phyloP scores from a whole-genome alignment of 164 flowering plant species.

The Vitis rupestris region DNA sequence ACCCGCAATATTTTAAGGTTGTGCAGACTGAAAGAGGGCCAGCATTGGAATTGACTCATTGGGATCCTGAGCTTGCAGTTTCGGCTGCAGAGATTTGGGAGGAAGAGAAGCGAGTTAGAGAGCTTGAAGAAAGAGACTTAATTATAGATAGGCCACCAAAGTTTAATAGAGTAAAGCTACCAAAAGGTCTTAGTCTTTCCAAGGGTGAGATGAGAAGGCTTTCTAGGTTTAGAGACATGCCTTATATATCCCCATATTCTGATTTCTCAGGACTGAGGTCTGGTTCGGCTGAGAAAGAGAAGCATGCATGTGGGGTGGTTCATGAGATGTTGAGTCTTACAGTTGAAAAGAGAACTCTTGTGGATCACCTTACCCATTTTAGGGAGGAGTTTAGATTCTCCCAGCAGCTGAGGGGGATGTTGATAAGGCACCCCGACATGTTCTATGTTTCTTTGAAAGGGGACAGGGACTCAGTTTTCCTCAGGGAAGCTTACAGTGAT shows the following conservation, averaged over 20 bases:
- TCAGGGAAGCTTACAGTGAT: conserved; percentile 82
- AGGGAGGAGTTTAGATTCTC: conserved; percentile 93
- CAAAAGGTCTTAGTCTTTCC: conserved; percentile 82
- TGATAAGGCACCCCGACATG: conserved; percentile 94
- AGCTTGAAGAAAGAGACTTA: conserved; percentile 63
- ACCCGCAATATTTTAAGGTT: conserved; percentile 85
- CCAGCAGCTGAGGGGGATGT: conserved; percentile 90
- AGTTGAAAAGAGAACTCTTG: conserved; percentile 87
- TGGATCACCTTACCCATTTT: conserved; percentile 92
- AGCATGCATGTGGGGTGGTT: conserved; percentile 87
- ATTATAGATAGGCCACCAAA: conserved; percentile 80
- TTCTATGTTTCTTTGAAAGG: conserved; percentile 94
- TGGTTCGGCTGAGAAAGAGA: conserved; percentile 78
- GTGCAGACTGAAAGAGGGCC: conserved; percentile 76
- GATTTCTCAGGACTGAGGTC: conserved; percentile 68
- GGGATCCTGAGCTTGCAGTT: conserved; percentile 93
- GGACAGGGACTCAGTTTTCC: conserved; percentile 88
- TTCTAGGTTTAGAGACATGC: conserved; percentile 63
- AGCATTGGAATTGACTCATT: conserved; percentile 79
- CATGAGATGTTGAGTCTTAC: conserved; percentile 92
- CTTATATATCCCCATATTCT: conserved; percentile 83
- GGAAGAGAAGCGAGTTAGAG: conserved; percentile 60
- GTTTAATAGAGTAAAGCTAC: conserved; percentile 79
- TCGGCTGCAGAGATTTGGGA: conserved; percentile 80
- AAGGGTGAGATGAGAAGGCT: conserved; percentile 79